A percentile compares a stretch with the other conserved stretches of the same genome.
Conservation (phyloP, 2,329 filamentous ascomycete genomes). For the Trichoderma koningiopsis region DNA sequence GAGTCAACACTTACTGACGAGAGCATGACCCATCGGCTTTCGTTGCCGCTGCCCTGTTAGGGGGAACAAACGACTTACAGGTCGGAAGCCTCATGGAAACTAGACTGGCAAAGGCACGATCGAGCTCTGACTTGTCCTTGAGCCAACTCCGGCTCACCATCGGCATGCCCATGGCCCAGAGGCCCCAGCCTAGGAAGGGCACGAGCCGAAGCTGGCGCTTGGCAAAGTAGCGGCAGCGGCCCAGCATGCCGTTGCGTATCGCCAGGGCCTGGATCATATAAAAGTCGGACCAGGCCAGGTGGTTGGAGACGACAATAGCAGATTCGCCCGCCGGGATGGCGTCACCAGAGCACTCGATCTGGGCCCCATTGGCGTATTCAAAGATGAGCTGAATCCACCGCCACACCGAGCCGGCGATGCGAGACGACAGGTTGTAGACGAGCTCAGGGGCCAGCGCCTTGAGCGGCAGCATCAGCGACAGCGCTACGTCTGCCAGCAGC, state of each 20-base stretch:
- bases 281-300: slow-evolving; percentile 64
- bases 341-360: slow-evolving; percentile 57
- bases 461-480: slow-evolving; percentile 53
- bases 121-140: slow-evolving; percentile 57
- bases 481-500: slow-evolving; percentile 52
- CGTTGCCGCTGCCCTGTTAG: not conserved
- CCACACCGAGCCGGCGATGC: slow-evolving; percentile 58
- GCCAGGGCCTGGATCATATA: slow-evolving; percentile 65
- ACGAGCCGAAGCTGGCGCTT: slow-evolving; percentile 61
- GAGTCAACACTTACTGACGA: not conserved
- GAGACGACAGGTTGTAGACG: slow-evolving; percentile 58
- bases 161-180: slow-evolving; percentile 67
- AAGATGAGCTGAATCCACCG: slow-evolving; percentile 60
- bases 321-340: slow-evolving; percentile 55
- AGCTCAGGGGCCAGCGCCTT: slow-evolving; percentile 50
- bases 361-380: slow-evolving; percentile 54
- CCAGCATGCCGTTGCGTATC: slow-evolving; percentile 57
- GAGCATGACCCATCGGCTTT: not conserved
- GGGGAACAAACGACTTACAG: slow-evolving; percentile 47
- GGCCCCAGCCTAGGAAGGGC: slow-evolving; percentile 64
- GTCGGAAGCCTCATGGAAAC: slow-evolving; percentile 56
- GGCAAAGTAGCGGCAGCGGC: slow-evolving; percentile 63
- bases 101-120: slow-evolving; percentile 59
- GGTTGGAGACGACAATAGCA: slow-evolving; percentile 62
- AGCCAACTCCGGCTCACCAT: slow-evolving; percentile 63